These are phyloP conservation scores for Cystofilobasidium capitatum DNA, from an alignment of 768 basidiomycete species.

Conservation along the genomic window DNA sequence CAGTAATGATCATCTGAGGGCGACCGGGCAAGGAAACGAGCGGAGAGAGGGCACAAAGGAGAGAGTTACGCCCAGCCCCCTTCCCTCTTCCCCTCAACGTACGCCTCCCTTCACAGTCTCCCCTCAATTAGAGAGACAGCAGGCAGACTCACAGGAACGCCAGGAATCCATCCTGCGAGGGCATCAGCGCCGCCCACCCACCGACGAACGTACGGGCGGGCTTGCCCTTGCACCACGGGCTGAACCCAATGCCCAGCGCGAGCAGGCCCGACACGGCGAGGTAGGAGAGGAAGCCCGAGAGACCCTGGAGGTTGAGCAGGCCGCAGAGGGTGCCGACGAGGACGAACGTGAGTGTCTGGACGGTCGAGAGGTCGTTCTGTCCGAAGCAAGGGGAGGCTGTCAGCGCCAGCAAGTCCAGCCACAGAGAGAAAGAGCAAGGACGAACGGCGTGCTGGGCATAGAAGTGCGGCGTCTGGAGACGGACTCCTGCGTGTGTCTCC, in stretches of 20 bases:
- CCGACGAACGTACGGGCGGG: not conserved
- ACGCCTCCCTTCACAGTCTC: too few species aligned
- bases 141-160: conserved; percentile 6
- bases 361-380: not conserved
- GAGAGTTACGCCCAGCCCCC: too few species aligned
- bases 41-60: too few species aligned
- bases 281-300: not conserved
- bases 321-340: not conserved
- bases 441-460: not conserved
- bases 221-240: conserved; percentile 3
- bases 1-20: too few species aligned
- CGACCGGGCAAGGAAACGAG: not conserved
- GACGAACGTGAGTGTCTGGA: not conserved
- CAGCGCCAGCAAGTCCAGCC: not conserved
- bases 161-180: not conserved
- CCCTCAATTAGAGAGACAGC: too few species aligned
- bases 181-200: not conserved
- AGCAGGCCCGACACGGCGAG: not conserved
- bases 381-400: not conserved
- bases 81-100: too few species aligned
- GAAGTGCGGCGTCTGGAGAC: not conserved
- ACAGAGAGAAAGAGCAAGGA: not conserved
- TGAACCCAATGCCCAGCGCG: not conserved
- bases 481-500: not conserved
- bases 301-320: not conserved